Percentiles rank a stretch among this genome's conserved stretches.
These are phyloP conservation scores for Teunomyces panamensis DNA, from an alignment of 805 yeast species.

Conservation along the genomic window DNA sequence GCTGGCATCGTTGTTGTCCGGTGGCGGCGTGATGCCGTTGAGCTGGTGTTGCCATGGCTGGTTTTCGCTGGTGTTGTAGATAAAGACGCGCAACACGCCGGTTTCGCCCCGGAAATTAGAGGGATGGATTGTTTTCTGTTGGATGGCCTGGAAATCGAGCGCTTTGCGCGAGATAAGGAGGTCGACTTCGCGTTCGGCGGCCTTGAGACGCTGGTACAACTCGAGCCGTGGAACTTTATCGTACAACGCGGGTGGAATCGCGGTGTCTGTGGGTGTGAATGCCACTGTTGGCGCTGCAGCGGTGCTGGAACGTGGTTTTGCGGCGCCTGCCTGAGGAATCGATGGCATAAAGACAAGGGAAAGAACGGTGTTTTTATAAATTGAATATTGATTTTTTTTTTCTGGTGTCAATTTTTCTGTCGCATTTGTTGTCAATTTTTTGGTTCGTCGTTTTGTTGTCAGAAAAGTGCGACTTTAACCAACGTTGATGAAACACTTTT, in stretches of 20 bases:
- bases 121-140: constrained; percentile 39
- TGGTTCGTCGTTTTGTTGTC: too few species aligned
- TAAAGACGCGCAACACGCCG: constrained; percentile 69
- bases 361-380: neutral
- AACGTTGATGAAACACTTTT: neutral
- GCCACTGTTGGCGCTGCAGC: constrained; percentile 37
- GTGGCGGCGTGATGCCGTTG: neutral
- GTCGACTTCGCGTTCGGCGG: constrained; percentile 82
- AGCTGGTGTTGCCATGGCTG: constrained; percentile 74
- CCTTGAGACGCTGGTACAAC: constrained; percentile 64
- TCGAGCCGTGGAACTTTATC: constrained; percentile 64
- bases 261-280: constrained; percentile 42
- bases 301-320: constrained; percentile 30
- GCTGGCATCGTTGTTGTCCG: constrained; percentile 37
- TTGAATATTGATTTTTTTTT: neutral
- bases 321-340: constrained; percentile 15
- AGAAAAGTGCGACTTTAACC: neutral
- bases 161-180: constrained; percentile 78
- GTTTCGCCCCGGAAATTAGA: constrained; percentile 41
- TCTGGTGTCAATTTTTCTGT: neutral
- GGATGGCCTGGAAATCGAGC: constrained; percentile 75
- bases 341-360: constrained; percentile 15
- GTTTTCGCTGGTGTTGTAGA: constrained; percentile 77
- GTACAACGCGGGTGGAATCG: constrained; percentile 36
- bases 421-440: neutral